Evolutionary conservation across 2,329 filamentous ascomycete genomes (phyloP).

Genomic region (Seiridium unicorne): DNA sequence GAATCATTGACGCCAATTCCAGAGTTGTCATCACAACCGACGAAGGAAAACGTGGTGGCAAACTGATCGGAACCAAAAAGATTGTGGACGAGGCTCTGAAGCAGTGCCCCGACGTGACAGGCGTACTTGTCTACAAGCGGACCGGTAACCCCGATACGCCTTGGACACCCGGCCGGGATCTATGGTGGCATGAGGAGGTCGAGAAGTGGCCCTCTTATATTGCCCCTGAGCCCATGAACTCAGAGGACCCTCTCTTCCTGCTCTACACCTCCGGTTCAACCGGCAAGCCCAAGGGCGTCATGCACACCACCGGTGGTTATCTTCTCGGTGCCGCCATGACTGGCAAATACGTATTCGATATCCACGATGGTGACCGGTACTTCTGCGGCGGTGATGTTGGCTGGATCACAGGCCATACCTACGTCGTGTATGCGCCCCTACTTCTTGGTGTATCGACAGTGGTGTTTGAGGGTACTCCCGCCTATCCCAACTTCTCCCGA

Average conservation of each 20-base stretch:
- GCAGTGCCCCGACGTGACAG: slow-evolving; percentile 85
- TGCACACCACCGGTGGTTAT: slow-evolving; percentile 97
- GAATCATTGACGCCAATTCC: slow-evolving; percentile 85
- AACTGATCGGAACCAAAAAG: slow-evolving; percentile 97
- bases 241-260: slow-evolving; percentile 94
- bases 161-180: slow-evolving; percentile 83
- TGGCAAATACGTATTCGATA: slow-evolving; percentile 98
- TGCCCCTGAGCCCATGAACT: slow-evolving; percentile 82
- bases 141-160: slow-evolving; percentile 84
- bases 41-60: slow-evolving; percentile 96
- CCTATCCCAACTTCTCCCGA: slow-evolving; percentile 94
- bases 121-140: slow-evolving; percentile 90
- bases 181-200: slow-evolving; percentile 98
- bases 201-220: slow-evolving; percentile 96
- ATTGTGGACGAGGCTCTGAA: slow-evolving; percentile 97
- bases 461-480: slow-evolving; percentile 96
- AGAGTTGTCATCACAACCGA: slow-evolving; percentile 96
- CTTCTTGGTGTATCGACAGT: slow-evolving; percentile 91
- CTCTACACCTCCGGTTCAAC: slow-evolving; percentile 98
- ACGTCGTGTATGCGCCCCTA: slow-evolving; percentile 94
- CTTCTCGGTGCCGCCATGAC: slow-evolving; percentile 90
- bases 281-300: slow-evolving; percentile 96
- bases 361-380: slow-evolving; percentile 89
- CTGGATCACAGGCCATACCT: slow-evolving; percentile 99
- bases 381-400: slow-evolving; percentile 98